Conservation (phyloP, 208 protist species). For the Trypanosoma theileri region DNA sequence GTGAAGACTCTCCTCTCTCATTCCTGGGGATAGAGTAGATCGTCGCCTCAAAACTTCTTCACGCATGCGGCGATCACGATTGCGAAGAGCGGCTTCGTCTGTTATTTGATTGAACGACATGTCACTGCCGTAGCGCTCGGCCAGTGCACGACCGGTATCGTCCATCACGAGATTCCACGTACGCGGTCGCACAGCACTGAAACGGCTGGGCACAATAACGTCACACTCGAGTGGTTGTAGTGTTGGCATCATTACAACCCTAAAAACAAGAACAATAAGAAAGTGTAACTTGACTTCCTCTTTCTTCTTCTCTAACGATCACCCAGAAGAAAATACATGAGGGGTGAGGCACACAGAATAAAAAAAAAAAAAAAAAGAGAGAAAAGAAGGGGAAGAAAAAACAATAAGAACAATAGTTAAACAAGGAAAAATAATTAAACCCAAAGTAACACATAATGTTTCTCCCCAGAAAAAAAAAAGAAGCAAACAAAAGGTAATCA, state of each 20-base stretch:
- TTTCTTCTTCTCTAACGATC: background rate
- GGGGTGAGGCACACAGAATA: too few relatives aligned
- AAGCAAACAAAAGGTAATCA: background rate
- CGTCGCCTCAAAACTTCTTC: background rate
- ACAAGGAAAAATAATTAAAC: too few relatives aligned
- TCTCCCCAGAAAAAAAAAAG: conserved; percentile 1
- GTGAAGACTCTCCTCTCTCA: background rate
- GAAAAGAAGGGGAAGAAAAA: too few relatives aligned
- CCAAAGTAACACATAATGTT: background rate
- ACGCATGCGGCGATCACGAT: conserved; percentile 10
- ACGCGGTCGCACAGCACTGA: conserved; percentile 1
- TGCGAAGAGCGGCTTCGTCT: conserved; percentile 2
- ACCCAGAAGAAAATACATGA: background rate
- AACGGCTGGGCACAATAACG: conserved; percentile 19
- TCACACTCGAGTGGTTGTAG: conserved; percentile 1
- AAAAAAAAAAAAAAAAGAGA: conserved; percentile 12
- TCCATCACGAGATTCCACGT: conserved; percentile 28
- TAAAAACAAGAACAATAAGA: background rate
- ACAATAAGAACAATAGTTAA: background rate
- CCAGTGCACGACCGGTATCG: conserved; percentile 4
- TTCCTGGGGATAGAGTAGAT: background rate
- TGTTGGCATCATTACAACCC: conserved; percentile 4
- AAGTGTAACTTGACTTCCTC: background rate
- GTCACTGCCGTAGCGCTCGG: conserved; percentile 8
- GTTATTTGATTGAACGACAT: background rate